Evolutionary conservation across 768 basidiomycete genomes (phyloP).

Genomic region (Artomyces pyxidatus): DNA sequence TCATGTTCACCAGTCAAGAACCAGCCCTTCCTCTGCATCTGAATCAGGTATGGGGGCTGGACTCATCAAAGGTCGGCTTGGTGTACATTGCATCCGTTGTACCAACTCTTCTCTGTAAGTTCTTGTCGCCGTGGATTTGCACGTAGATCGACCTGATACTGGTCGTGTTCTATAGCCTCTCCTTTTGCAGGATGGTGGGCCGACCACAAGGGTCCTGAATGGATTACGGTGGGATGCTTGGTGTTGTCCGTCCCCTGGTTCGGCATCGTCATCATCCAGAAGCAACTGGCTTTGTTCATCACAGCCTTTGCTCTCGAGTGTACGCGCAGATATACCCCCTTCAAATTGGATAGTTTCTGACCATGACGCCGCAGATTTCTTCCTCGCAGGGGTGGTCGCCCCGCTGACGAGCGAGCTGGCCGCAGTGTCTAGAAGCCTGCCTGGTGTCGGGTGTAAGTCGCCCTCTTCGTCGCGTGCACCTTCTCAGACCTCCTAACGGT

Average conservation of each 20-base stretch:
- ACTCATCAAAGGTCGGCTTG: slow-evolving; percentile 44
- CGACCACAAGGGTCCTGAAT: slow-evolving; percentile 51
- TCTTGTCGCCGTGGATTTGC: neutral
- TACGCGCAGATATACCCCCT: slow-evolving; percentile 23
- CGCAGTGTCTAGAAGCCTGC: slow-evolving; percentile 42
- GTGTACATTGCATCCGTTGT: slow-evolving; percentile 58
- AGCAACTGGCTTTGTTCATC: slow-evolving; percentile 40
- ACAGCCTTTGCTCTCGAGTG: slow-evolving; percentile 44
- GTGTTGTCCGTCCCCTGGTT: slow-evolving; percentile 58
- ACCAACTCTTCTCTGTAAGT: slow-evolving; percentile 57
- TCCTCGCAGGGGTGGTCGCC: slow-evolving; percentile 48
- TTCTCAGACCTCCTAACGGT: neutral
- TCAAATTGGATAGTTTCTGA: neutral
- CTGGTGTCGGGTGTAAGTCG: slow-evolving; percentile 60
- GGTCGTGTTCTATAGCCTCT: slow-evolving; percentile 39
- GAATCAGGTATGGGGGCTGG: slow-evolving; percentile 24
- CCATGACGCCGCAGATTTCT: slow-evolving; percentile 39
- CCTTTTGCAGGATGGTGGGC: slow-evolving; percentile 49
- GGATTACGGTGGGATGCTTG: slow-evolving; percentile 40
- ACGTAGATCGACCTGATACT: neutral
- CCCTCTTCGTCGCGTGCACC: neutral
- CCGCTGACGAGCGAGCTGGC: slow-evolving; percentile 65
- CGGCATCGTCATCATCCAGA: slow-evolving; percentile 40
- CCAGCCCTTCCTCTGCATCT: slow-evolving; percentile 30
- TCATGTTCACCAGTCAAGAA: slow-evolving; percentile 23